Evolutionary conservation across 352 stramenopile genomes (phyloP).

Genomic region (Globisporangium mamillatum): DNA sequence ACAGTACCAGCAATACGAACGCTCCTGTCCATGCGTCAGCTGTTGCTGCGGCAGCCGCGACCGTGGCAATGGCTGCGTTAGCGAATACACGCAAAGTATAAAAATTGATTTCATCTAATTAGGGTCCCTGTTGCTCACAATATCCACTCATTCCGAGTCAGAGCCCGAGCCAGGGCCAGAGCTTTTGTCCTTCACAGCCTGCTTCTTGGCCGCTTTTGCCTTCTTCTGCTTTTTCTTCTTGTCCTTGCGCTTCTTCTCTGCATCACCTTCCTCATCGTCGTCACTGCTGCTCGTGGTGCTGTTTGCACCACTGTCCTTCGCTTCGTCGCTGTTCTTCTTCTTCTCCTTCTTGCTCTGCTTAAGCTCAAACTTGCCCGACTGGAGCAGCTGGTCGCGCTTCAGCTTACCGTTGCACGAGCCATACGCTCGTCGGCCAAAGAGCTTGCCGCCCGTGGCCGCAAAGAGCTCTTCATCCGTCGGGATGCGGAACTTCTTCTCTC

Average conservation of each 20-base stretch:
- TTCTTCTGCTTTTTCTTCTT: constrained; percentile 20
- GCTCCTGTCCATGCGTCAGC: background rate
- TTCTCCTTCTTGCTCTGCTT: constrained; percentile 13
- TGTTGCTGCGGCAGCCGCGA: background rate
- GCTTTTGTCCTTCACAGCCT: background rate
- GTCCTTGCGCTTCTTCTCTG: constrained; percentile 26
- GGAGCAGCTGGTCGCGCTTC: constrained; percentile 66
- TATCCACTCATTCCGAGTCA: background rate
- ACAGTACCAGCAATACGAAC: background rate
- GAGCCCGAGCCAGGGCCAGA: background rate
- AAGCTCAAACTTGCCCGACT: constrained; percentile 26
- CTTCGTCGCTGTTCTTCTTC: constrained; percentile 8
- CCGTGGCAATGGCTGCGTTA: background rate
- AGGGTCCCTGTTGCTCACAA: background rate
- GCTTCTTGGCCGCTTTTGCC: constrained; percentile 21
- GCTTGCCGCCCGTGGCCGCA: constrained; percentile 91
- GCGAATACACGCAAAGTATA: background rate
- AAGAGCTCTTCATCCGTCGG: constrained; percentile 96
- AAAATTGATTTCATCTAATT: constrained; percentile 12
- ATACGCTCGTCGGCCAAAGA: constrained; percentile 94
- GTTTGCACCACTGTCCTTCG: constrained; percentile 1
- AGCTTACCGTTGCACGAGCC: constrained; percentile 85
- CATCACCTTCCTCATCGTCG: constrained; percentile 11
- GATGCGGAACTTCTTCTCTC: constrained; percentile 58
- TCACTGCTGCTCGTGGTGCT: constrained; percentile 11